These are phyloP conservation scores for Haematococcus sp. DNA, from an alignment of 139 green algal genomes.

Conservation along the genomic window DNA sequence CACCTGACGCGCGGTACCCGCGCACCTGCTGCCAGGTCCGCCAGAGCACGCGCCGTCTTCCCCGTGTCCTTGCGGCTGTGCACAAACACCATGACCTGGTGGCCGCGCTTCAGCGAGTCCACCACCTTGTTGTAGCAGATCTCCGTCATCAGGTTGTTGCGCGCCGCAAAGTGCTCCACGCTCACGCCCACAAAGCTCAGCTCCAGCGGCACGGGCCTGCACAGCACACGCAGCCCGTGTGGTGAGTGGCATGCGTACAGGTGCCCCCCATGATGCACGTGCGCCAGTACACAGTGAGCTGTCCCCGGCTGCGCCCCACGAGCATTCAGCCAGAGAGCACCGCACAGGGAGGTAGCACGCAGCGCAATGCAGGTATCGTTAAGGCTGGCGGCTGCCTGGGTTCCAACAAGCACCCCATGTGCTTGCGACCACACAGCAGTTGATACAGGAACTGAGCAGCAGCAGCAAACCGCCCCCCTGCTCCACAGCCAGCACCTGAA, in stretches of 20 bases:
- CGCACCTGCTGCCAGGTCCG: slow-evolving; percentile 34
- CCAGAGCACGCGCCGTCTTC: slow-evolving; percentile 85
- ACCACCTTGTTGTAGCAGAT: slow-evolving; percentile 48
- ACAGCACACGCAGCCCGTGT: too few relatives aligned
- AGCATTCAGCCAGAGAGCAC: too few relatives aligned
- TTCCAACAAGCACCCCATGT: too few relatives aligned
- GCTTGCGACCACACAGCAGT: too few relatives aligned
- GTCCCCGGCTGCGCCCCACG: too few relatives aligned
- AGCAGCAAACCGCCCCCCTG: too few relatives aligned
- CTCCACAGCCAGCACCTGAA: slow-evolving; percentile 79
- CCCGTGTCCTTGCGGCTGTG: slow-evolving; percentile 95
- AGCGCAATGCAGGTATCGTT: too few relatives aligned
- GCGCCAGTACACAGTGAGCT: background rate
- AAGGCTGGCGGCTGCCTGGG: too few relatives aligned
- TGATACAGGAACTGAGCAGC: too few relatives aligned
- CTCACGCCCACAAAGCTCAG: slow-evolving; percentile 91
- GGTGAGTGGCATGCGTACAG: background rate
- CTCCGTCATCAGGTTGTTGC: slow-evolving; percentile 83
- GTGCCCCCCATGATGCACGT: background rate
- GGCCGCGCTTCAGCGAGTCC: slow-evolving; percentile 73
- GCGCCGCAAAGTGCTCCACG: slow-evolving; percentile 77
- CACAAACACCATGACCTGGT: slow-evolving; percentile 99
- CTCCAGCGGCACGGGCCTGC: slow-evolving; percentile 86
- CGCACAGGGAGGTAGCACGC: too few relatives aligned
- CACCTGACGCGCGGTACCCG: background rate